Evolutionary conservation across 495 filamentous ascomycete species (phyloP), one percentile per base, ranked within the genome.

Genomic region (Trichoderma reesei): DNA sequence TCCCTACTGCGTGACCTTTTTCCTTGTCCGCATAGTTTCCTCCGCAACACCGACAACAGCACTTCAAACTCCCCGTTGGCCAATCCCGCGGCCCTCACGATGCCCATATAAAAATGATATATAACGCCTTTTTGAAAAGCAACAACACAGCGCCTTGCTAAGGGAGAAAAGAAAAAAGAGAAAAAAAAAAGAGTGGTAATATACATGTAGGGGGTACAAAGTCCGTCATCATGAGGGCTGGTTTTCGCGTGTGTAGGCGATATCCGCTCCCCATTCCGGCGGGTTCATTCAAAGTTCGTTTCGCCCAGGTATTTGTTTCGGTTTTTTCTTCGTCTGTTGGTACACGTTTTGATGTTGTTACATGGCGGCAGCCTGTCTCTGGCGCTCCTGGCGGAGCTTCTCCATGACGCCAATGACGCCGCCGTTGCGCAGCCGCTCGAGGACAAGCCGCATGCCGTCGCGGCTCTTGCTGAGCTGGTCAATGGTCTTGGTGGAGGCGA

Each of bases 371-470:
- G 18, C 41, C 31, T 44, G 61, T 42, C 39, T 41, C 61, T 72
- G 70, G 6, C 70, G 70, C 61, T 94, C 90, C 68, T 81, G 76
- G 63, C 88, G 81, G 86, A 93, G 89, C 36, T 90, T 89, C 72
- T 96, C 93, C 18, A 97, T 88, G 20, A 85, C 90, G 34, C 92
- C 88, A 44, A 97, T 84, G 11, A 96, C 90, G 13, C 92, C 90
- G 62, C 79, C 80, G 67, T 81, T 79, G 63, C 94, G 84, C 67
- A 98, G 72, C 41, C 94, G 83, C 74, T 95, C 90, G 33, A 99
- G 80, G 16, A 99, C 93, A 51, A 97, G 85, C 63, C 88, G 89
- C 94, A 99, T 97, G 18, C 95, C 94, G 71, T 97, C 87, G 68
- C 92, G 90, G 72, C 90, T 92, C 71, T 92, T 95, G 63, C 88